Evolutionary conservation across 2,329 filamentous ascomycete species (phyloP), one percentile per base, ranked within the genome.

Genomic region (Apiospora sp.): DNA sequence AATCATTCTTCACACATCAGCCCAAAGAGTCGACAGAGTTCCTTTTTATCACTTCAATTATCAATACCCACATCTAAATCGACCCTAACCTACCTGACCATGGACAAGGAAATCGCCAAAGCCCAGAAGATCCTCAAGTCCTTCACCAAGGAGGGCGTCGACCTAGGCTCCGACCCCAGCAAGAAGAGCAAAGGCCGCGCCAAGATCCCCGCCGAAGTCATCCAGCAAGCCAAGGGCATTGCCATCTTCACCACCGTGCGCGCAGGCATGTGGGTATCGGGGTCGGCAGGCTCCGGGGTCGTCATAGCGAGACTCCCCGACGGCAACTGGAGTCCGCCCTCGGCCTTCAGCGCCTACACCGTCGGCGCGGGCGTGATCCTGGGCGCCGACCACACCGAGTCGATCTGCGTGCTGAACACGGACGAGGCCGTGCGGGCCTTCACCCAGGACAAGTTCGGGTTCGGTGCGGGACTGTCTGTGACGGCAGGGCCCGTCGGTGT

Each of bases 101-200:
- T 98, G 75, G 95, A 97, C 80, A 94, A 94, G 82, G 95, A 98
- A 84, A 93, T 92, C 77, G 94, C 97, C 83, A 98, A 98, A 85
- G 94, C 94, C 0, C 94, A 95, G 46, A 87, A 93, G 14, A 97
- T 98, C 68, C 82, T 98, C 41, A 90, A 90, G 79, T 93, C 91
- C 75, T 98, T 98, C 83, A 97, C 94, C 86, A 96, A 88, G 81
- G 86, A 88, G 75, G 87, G 87, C 16, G 87, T 89, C 78, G 87
- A 88, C 75, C 86, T 72, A 58, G 70, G 72, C 67, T 73, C 76
- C 12, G 72, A 77, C n/a, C 72, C 79, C 75, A 79, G 84, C 48
- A 77, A 82, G 68, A 84, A 84, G 71, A 75, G 80, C 68, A 82
- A 86, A 84, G 89, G 85, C 6, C 78, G 89, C 48, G 84, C 88